Conservation (phyloP, 805 yeast species). For the Monosporozyma servazzii region DNA sequence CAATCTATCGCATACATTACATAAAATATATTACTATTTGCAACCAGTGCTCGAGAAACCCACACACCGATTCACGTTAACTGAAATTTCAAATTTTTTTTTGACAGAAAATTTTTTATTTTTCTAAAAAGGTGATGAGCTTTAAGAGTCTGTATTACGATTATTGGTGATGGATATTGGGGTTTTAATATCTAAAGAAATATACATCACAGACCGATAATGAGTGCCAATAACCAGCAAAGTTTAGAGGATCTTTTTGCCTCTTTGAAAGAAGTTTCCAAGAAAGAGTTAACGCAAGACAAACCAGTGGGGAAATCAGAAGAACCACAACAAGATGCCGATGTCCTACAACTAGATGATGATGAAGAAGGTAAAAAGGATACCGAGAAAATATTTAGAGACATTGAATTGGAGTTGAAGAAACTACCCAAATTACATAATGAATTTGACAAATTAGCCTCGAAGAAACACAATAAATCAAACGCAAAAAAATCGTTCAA, state of each 20-base stretch:
- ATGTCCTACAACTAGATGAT: constrained; percentile 11
- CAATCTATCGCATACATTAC: no score
- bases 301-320: background rate
- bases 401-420: constrained; percentile 21
- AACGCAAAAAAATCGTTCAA: background rate
- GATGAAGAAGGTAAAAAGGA: constrained; percentile 8
- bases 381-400: constrained; percentile 18
- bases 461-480: background rate
- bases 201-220: background rate
- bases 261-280: background rate
- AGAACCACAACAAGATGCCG: constrained; percentile 4
- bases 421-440: constrained; percentile 25
- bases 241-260: constrained; percentile 2
- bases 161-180: no score
- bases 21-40: background rate
- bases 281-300: background rate
- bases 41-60: background rate
- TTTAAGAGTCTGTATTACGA: no score
- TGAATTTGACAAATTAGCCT: constrained; percentile 21
- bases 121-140: constrained; percentile 4
- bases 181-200: no score
- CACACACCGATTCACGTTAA: background rate
- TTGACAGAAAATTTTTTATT: background rate
- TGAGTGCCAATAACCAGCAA: background rate
- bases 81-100: background rate